A percentile compares a stretch with the other conserved stretches of the same genome.
phyloP scores from a whole-genome alignment of 257 asterid genomes.

The Przewalskia tangutica region DNA sequence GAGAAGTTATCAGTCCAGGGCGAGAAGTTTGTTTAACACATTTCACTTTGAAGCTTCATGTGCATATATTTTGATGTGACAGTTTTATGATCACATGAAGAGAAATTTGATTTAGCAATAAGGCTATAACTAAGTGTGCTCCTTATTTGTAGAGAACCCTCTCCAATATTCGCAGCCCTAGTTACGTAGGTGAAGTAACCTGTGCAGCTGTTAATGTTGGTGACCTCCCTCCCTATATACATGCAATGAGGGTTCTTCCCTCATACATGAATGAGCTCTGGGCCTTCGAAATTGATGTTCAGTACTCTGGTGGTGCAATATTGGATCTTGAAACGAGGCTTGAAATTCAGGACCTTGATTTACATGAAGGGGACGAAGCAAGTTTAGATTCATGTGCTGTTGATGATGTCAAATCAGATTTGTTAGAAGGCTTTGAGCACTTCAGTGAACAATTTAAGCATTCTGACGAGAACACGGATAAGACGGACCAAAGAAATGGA shows the following conservation, averaged over 20 bases:
- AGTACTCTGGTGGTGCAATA: slow-evolving; percentile 68
- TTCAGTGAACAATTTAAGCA: slow-evolving; percentile 43
- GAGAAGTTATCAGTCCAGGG: not conserved
- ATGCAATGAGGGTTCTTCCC: slow-evolving; percentile 80
- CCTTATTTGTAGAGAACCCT: slow-evolving; percentile 39
- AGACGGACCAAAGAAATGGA: slow-evolving; percentile 31
- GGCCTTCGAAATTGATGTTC: slow-evolving; percentile 80
- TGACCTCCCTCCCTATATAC: slow-evolving; percentile 78
- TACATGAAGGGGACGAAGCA: slow-evolving; percentile 42
- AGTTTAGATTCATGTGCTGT: slow-evolving; percentile 30
- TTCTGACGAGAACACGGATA: slow-evolving; percentile 35
- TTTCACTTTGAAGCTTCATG: not conserved
- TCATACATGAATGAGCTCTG: slow-evolving; percentile 77
- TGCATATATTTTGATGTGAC: not conserved
- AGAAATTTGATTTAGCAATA: not conserved
- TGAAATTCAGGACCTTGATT: slow-evolving; percentile 70
- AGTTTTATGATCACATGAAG: not conserved
- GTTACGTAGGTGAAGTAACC: slow-evolving; percentile 69
- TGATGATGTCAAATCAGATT: slow-evolving; percentile 60
- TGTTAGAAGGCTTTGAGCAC: slow-evolving; percentile 68
- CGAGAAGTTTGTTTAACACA: not conserved
- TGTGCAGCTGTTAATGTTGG: slow-evolving; percentile 81
- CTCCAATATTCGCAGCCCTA: slow-evolving; percentile 76
- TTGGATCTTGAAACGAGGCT: slow-evolving; percentile 79
- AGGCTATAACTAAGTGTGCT: not conserved